Conservation (phyloP, 106 monocot genomes). For the Vanilla planifolia region DNA sequence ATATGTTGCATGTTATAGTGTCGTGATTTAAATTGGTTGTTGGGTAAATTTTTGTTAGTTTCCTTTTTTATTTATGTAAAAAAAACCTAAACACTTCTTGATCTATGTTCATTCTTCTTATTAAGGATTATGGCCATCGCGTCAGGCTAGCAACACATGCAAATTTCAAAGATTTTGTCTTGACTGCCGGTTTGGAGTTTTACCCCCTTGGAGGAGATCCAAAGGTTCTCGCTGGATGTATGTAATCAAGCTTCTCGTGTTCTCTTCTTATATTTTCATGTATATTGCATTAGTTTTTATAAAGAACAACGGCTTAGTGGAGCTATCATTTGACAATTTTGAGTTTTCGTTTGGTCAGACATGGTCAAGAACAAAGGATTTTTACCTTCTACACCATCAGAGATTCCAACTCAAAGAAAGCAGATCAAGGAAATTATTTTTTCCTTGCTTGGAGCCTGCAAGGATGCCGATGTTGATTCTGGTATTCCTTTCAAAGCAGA, state of each 20-base stretch:
- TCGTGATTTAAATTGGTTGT: too few relatives aligned
- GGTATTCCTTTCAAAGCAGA: constrained; percentile 75
- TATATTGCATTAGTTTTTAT: not conserved
- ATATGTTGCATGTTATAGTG: too few relatives aligned
- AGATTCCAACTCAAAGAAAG: constrained; percentile 74
- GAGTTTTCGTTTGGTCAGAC: constrained; percentile 32
- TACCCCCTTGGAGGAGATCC: constrained; percentile 89
- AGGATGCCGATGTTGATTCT: constrained; percentile 73
- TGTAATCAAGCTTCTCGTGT: constrained; percentile 1
- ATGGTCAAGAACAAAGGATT: constrained; percentile 98
- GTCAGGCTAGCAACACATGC: constrained; percentile 90
- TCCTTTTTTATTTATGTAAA: too few relatives aligned
- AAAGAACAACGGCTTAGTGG: not conserved
- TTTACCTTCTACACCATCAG: constrained; percentile 78
- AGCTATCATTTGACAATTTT: not conserved
- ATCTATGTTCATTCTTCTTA: constrained; percentile 5
- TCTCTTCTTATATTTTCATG: not conserved
- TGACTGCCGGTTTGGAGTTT: constrained; percentile 82
- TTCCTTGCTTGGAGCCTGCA: constrained; percentile 81
- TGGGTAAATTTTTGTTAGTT: too few relatives aligned
- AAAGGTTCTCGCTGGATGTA: constrained; percentile 81
- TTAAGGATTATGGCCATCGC: constrained; percentile 82
- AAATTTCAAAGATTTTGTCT: constrained; percentile 89
- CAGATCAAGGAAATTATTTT: constrained; percentile 84
- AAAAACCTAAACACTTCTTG: too few relatives aligned